phyloP scores from a whole-genome alignment of 2,329 filamentous ascomycete genomes.

The Epichloe aotearoae region DNA sequence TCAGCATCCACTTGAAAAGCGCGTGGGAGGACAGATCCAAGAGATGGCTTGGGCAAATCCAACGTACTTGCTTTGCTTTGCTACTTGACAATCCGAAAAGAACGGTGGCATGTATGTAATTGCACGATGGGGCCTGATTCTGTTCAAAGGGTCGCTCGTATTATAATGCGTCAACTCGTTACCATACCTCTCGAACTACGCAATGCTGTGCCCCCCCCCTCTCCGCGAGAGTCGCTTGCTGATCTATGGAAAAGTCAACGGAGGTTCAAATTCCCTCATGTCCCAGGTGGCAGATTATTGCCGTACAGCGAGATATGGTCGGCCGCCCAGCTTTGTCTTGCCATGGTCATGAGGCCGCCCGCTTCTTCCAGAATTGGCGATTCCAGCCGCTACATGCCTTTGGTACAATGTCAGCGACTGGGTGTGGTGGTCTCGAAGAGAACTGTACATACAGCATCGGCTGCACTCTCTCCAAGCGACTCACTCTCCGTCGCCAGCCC shows the following conservation, averaged over 20 bases:
- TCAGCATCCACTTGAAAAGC: conserved; percentile 23
- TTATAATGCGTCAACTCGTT: conserved; percentile 50
- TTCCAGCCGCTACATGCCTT: too few relatives aligned
- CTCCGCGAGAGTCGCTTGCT: conserved; percentile 41
- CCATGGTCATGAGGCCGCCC: conserved; percentile 26
- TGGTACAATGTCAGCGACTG: too few relatives aligned
- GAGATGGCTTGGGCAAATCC: background rate
- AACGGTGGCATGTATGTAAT: background rate
- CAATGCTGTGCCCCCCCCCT: conserved; percentile 55
- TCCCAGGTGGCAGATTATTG: conserved; percentile 14
- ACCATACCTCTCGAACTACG: conserved; percentile 60
- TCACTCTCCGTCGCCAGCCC: background rate
- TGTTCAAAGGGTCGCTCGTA: conserved; percentile 43
- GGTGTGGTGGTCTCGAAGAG: conserved; percentile 14
- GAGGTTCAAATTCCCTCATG: background rate
- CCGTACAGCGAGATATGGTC: conserved; percentile 59
- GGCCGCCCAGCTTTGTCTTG: conserved; percentile 50
- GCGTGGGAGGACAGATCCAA: conserved; percentile 13
- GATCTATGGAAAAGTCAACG: conserved; percentile 30
- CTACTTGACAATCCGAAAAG: background rate
- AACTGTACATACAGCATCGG: conserved; percentile 12
- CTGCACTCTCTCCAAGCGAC: conserved; percentile 13
- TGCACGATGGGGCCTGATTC: background rate
- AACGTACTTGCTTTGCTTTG: background rate
- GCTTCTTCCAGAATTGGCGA: too few relatives aligned